Conservation (phyloP, 306 rosid genomes). For the Fragaria ananassa region DNA sequence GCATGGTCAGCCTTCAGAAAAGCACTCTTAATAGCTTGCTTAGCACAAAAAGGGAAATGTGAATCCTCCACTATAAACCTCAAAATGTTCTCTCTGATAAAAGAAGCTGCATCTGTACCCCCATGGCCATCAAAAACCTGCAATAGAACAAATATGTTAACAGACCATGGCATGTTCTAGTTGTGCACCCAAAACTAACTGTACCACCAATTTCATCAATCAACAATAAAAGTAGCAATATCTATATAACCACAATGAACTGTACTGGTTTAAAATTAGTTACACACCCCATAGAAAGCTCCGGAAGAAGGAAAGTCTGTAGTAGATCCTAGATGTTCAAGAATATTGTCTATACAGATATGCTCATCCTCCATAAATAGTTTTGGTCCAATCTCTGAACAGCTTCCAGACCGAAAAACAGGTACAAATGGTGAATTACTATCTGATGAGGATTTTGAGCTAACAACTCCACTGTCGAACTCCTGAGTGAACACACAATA, state of each 20-base stretch:
- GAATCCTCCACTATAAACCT: constrained; percentile 33
- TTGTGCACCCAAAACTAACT: not conserved
- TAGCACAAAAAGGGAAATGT: constrained; percentile 24
- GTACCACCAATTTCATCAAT: not conserved
- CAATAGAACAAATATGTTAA: not conserved
- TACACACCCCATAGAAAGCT: constrained; percentile 41
- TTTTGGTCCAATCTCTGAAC: constrained; percentile 40
- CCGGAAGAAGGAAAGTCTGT: constrained; percentile 34
- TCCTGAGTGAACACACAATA: constrained; percentile 14
- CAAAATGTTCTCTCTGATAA: constrained; percentile 32
- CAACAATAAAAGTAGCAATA: not conserved
- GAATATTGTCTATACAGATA: constrained; percentile 31
- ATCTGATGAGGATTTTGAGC: constrained; percentile 29
- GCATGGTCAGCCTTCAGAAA: constrained; percentile 33
- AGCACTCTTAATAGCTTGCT: constrained; percentile 32
- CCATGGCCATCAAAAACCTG: constrained; percentile 47
- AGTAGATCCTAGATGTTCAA: constrained; percentile 28
- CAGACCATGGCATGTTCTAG: not conserved
- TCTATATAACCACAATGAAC: not conserved
- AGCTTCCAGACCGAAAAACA: constrained; percentile 41
- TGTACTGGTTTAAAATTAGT: not conserved
- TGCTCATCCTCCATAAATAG: constrained; percentile 43
- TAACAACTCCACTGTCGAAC: constrained; percentile 22
- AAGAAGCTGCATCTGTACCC: constrained; percentile 37
- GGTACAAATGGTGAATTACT: constrained; percentile 23